These are phyloP conservation scores for Naegleria fowleri DNA, from an alignment of 208 protist genomes.

Conservation along the genomic window DNA sequence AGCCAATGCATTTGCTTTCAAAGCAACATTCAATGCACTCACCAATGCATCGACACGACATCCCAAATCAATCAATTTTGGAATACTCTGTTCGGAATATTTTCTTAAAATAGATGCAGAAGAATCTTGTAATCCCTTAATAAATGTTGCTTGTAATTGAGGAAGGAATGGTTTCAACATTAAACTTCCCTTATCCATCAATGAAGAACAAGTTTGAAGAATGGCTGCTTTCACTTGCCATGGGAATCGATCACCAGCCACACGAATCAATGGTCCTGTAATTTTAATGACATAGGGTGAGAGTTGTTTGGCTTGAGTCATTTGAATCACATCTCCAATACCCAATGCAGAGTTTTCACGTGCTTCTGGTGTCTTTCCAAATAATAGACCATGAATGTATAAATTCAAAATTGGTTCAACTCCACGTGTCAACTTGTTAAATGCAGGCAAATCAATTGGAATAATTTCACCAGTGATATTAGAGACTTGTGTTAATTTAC, in stretches of 20 bases:
- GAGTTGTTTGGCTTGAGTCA: constrained; percentile 51
- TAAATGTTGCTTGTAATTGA: constrained; percentile 67
- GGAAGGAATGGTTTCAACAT: constrained; percentile 70
- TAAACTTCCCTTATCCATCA: constrained; percentile 50
- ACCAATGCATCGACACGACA: constrained; percentile 52
- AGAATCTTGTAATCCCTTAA: constrained; percentile 56
- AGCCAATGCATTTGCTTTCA: background rate
- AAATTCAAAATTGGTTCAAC: constrained; percentile 58
- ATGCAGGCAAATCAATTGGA: background rate
- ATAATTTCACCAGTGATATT: background rate
- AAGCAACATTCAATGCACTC: constrained; percentile 34
- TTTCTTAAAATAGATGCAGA: constrained; percentile 35
- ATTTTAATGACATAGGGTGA: constrained; percentile 55
- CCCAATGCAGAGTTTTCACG: constrained; percentile 32
- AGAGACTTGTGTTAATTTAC: background rate
- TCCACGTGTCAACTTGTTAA: background rate
- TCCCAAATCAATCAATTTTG: constrained; percentile 46
- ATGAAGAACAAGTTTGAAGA: constrained; percentile 45
- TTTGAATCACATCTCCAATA: constrained; percentile 44
- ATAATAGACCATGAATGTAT: constrained; percentile 57
- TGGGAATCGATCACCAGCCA: constrained; percentile 67
- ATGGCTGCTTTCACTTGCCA: constrained; percentile 67
- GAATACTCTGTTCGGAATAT: constrained; percentile 46
- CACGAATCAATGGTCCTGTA: constrained; percentile 70
- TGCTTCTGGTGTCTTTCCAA: constrained; percentile 41